Evolutionary conservation across 176 grass and related monocot genomes (phyloP).

Genomic region (Melocanna baccifera): DNA sequence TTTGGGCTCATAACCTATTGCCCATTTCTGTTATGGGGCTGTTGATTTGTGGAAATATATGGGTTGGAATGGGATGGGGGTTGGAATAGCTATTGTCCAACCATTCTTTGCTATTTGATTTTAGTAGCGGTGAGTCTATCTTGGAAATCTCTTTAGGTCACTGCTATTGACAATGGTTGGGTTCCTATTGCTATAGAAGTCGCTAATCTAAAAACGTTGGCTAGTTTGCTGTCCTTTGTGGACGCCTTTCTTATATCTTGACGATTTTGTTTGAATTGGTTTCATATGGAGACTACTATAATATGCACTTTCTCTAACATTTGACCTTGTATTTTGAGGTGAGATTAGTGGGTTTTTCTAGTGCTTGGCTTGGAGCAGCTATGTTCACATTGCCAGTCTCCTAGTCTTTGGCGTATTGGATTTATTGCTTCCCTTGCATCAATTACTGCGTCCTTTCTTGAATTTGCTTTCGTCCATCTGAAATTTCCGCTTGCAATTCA

Average conservation of each 20-base stretch:
- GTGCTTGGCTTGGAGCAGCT: neutral
- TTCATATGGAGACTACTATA: neutral
- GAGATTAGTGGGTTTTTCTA: neutral
- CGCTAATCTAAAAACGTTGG: neutral
- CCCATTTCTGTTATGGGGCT: neutral
- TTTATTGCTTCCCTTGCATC: neutral
- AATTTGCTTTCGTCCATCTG: too few species aligned
- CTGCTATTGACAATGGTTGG: neutral
- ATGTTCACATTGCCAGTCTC: neutral
- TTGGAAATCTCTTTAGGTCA: neutral
- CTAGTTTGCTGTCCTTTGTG: neutral
- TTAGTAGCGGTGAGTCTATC: neutral
- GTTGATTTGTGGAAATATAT: neutral
- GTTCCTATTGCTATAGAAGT: neutral
- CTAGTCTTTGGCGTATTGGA: neutral
- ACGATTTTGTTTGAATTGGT: neutral
- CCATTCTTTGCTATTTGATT: neutral
- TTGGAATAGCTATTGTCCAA: neutral
- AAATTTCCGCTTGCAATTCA: too few species aligned
- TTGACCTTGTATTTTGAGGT: slow-evolving; percentile 10
- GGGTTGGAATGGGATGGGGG: neutral
- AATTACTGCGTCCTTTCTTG: neutral
- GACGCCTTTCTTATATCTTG: neutral
- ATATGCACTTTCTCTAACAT: neutral
- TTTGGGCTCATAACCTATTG: neutral